A percentile compares a stretch with the other conserved stretches of the same genome.
These are phyloP conservation scores for Cladosporium sp. DNA, from an alignment of 2,329 filamentous ascomycete species.

Conservation along the genomic window DNA sequence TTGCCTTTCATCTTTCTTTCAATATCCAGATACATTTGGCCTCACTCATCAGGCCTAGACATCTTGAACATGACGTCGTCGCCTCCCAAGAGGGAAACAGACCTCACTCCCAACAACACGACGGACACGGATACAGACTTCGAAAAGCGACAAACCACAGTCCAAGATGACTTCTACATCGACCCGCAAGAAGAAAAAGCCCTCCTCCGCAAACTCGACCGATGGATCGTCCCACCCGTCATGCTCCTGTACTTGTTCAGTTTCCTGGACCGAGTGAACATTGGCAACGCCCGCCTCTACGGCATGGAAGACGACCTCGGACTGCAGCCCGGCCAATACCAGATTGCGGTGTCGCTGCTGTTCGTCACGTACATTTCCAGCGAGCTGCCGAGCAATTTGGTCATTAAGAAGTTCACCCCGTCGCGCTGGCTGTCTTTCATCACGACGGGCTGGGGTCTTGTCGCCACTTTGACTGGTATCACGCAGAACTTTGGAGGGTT, in stretches of 20 bases:
- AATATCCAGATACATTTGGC: too few relatives aligned
- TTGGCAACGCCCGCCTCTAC: constrained; percentile 28
- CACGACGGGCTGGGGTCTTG: constrained; percentile 33
- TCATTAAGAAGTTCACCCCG: constrained; percentile 46
- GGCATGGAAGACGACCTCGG: constrained; percentile 45
- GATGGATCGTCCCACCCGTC: constrained; percentile 45
- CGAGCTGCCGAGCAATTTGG: constrained; percentile 45
- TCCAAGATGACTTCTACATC: constrained; percentile 23
- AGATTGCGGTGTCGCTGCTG: constrained; percentile 17
- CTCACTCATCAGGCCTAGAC: not conserved
- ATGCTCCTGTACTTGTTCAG: constrained; percentile 54
- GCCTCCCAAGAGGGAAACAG: not conserved
- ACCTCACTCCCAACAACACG: not conserved
- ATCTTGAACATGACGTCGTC: too few relatives aligned
- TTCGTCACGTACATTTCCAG: constrained; percentile 35
- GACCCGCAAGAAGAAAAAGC: constrained; percentile 44
- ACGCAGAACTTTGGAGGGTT: constrained; percentile 39
- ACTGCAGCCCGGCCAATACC: constrained; percentile 38
- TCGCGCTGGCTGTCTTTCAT: constrained; percentile 29
- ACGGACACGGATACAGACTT: not conserved
- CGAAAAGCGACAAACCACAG: constrained; percentile 1
- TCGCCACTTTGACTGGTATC: constrained; percentile 47
- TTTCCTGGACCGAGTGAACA: constrained; percentile 39
- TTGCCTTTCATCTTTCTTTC: too few relatives aligned
- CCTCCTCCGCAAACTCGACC: constrained; percentile 47